These are phyloP conservation scores for Cyclostephanos invisitatus DNA, from an alignment of 108 stramenopile species.

Conservation along the genomic window DNA sequence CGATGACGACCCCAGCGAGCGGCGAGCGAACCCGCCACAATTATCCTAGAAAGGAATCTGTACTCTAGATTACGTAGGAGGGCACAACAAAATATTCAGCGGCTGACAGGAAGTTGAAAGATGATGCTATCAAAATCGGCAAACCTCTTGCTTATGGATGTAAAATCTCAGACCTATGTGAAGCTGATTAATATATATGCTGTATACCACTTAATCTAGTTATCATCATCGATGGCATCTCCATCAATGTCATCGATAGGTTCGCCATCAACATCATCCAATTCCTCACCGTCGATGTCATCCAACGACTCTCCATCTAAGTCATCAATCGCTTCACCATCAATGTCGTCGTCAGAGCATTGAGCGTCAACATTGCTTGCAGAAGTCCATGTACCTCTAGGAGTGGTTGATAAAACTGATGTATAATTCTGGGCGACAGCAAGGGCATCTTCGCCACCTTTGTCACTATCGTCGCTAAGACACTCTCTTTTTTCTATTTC, in stretches of 20 bases:
- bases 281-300: slow-evolving; percentile 30
- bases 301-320: slow-evolving; percentile 41
- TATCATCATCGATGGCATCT: slow-evolving; percentile 16
- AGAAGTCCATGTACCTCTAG: slow-evolving; percentile 36
- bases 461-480: slow-evolving; percentile 5
- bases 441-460: background rate
- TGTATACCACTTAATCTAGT: background rate
- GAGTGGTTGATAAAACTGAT: slow-evolving; percentile 25
- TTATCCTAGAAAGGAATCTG: no score
- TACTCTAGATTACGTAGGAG: no score
- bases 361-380: slow-evolving; percentile 18
- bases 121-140: no score
- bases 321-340: slow-evolving; percentile 29
- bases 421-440: background rate
- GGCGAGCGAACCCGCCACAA: no score
- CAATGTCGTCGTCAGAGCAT: slow-evolving; percentile 18
- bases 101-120: no score
- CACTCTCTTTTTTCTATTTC: background rate
- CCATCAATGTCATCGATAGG: slow-evolving; percentile 24
- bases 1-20: no score
- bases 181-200: no score
- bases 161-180: no score
- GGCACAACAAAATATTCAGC: no score
- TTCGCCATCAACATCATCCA: slow-evolving; percentile 35
- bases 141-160: no score